Evolutionary conservation across 768 basidiomycete species (phyloP), one percentile per base, ranked within the genome.

Genomic region (Antrodiella citrinella): DNA sequence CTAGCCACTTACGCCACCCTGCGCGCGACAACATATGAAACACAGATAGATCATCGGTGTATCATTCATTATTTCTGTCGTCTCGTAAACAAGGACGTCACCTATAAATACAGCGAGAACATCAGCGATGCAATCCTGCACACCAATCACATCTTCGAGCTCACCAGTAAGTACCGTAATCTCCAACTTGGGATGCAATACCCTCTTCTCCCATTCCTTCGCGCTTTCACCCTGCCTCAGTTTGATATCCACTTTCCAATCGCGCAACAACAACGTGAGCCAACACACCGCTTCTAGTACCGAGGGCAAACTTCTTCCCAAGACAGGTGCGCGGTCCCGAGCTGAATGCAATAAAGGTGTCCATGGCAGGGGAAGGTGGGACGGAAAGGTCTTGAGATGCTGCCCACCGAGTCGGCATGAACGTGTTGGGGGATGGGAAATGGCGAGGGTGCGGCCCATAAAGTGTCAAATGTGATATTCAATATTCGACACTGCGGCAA

Each of bases 261-360:
- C 65, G 7, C 58, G 57, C 38, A 68, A 55, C 13, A 67, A 49
- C 13, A 51, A 40, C 2, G 58, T 55, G 10, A 68, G 47, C 42
- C 65, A 58, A 41, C 56, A 58, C 4, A 65, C 50, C 2, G 57
- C 53, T 51, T 66, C 64, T 3, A 54, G n/a, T n/a, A n/a, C n/a
- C 53, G 13, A 51, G 41, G 13, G 63, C 67, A 47, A 68, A 68
- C 51, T 64, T 61, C n/a, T 57, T 54, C 12, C 66, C 67, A 19
- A 66, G 53, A 40, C 67, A 68, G 13, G 52, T 57, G 4, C 66
- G 51, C 4, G 66, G 66, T 2, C 66, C 66, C 10, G 53, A 45
- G 19, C 58, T 52, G 48, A 68, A 68, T 19, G 41, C 30, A 15
- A 52, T 15, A 18, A 52, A 44, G 26, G 46, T 47, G 40, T 52